Base-by-base conservation (phyloP, 257 asterid species). In the Coffea canephora region DNA sequence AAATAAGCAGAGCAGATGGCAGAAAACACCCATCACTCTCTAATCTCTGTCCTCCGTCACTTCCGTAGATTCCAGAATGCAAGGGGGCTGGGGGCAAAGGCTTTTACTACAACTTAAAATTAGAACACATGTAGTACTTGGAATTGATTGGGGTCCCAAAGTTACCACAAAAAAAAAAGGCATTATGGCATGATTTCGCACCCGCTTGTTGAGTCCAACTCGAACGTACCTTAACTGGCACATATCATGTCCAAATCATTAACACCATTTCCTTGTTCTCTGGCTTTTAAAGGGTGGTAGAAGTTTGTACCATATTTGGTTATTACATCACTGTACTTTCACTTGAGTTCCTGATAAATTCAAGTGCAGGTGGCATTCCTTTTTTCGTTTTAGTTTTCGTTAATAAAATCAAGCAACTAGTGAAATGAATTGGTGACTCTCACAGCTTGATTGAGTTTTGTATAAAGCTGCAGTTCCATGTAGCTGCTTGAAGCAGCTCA, bases 171-270 rank as follows among this genome's bases (percentile, higher is more conserved):
- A 48, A 25, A 6, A 50, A 50, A 27, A 49, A 25, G 6, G 23
- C 27, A 18, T 19, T 55, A 11, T 21, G 52, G 13, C 52, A 68
- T 68, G 74, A 49, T 65, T 65, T 39, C 52, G 39, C 69, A 19
- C 19, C 19, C 9, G 43, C 36, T 77, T 48, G 67, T 48, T 64
- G 16, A 10, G 61, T 62, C 71, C 73, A 76, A 64, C 46, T 76
- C 5, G 1, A 76, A 27, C 43, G 43, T 39, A 39, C 61, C 72
- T 61, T 6, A 23, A 61, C 25, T 5, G 7, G 25, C 7, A 15
- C 64, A 46, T 14, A 69, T 71, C 43, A 69, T 69, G 76, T 70
- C 76, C 27, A 43, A 57, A 41, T 59, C 82, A 71, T 57, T 61
- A 16, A 41, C 41, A 70, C 41, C 34, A 15, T 71, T 34, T 50